Evolutionary conservation across 805 yeast genomes (phyloP).

Genomic region (Blastobotrys robertii): DNA sequence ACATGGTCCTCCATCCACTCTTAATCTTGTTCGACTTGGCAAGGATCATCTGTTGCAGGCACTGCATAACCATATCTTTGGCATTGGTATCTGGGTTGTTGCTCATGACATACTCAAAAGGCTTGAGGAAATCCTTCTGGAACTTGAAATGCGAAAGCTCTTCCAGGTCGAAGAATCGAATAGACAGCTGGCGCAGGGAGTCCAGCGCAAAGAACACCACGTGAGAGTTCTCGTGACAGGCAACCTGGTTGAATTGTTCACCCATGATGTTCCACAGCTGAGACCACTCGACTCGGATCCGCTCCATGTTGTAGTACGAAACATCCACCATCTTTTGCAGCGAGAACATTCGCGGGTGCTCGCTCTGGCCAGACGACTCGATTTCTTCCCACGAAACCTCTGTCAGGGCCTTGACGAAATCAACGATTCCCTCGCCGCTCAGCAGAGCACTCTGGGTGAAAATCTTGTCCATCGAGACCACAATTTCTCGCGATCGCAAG

Average conservation of each 20-base stretch:
- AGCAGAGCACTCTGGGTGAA: slow-evolving; percentile 74
- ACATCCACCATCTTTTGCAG: slow-evolving; percentile 94
- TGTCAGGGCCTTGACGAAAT: slow-evolving; percentile 78
- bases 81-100: slow-evolving; percentile 62
- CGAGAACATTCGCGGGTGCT: slow-evolving; percentile 83
- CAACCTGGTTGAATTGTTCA: slow-evolving; percentile 74
- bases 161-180: slow-evolving; percentile 86
- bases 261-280: slow-evolving; percentile 94
- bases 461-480: slow-evolving; percentile 65
- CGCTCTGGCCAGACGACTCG: slow-evolving; percentile 71
- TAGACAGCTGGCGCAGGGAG: slow-evolving; percentile 83
- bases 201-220: slow-evolving; percentile 88
- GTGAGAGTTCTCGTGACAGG: slow-evolving; percentile 64
- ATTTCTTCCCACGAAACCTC: slow-evolving; percentile 87
- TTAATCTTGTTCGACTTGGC: slow-evolving; percentile 64
- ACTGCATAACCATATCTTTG: slow-evolving; percentile 82
- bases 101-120: slow-evolving; percentile 70
- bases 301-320: slow-evolving; percentile 93
- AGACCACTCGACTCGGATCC: slow-evolving; percentile 95
- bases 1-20: slow-evolving; percentile 92
- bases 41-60: slow-evolving; percentile 74
- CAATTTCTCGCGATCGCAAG: slow-evolving; percentile 26
- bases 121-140: slow-evolving; percentile 86
- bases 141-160: slow-evolving; percentile 93
- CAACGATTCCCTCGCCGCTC: slow-evolving; percentile 75